These are phyloP conservation scores for Fusarium pseudograminearum DNA, from an alignment of 2,329 filamentous ascomycete genomes.

Conservation along the genomic window DNA sequence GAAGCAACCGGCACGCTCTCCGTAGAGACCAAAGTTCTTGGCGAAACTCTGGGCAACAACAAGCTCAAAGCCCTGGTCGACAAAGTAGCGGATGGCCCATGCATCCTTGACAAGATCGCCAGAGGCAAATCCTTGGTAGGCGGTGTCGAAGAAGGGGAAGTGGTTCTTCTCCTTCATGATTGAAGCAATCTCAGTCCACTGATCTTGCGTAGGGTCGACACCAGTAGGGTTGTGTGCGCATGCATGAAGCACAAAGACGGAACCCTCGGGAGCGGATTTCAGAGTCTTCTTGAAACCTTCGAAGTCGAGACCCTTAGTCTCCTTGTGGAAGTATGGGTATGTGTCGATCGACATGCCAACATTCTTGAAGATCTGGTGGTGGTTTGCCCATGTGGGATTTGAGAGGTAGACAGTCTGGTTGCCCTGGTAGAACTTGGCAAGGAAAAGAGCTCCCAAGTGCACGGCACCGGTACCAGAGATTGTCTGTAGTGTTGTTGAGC, in stretches of 20 bases:
- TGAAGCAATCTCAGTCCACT: constrained; percentile 91
- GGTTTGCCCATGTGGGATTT: constrained; percentile 97
- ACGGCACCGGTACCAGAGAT: constrained; percentile 97
- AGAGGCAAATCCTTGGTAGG: constrained; percentile 97
- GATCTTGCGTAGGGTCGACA: constrained; percentile 91
- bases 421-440: constrained; percentile 87
- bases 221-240: constrained; percentile 99
- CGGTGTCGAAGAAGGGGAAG: constrained; percentile 98
- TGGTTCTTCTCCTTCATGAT: constrained; percentile 82
- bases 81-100: constrained; percentile 93
- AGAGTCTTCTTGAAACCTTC: constrained; percentile 84
- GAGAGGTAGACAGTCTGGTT: constrained; percentile 88
- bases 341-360: constrained; percentile 80
- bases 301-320: constrained; percentile 92
- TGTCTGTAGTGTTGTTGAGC: constrained; percentile 85
- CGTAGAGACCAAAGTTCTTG: constrained; percentile 98
- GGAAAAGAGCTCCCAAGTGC: constrained; percentile 93
- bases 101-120: constrained; percentile 87
- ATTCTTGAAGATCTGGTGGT: constrained; percentile 98
- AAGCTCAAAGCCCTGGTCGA: constrained; percentile 90
- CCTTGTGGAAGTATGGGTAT: constrained; percentile 94
- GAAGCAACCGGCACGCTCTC: constrained; percentile 95
- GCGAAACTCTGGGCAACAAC: constrained; percentile 93
- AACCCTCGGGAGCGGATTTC: constrained; percentile 77
- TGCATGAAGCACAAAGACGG: constrained; percentile 90